Percentiles rank a stretch among this genome's conserved stretches.
These are phyloP conservation scores for Xylaria sp. DNA, from an alignment of 2,329 filamentous ascomycete species.

Conservation along the genomic window DNA sequence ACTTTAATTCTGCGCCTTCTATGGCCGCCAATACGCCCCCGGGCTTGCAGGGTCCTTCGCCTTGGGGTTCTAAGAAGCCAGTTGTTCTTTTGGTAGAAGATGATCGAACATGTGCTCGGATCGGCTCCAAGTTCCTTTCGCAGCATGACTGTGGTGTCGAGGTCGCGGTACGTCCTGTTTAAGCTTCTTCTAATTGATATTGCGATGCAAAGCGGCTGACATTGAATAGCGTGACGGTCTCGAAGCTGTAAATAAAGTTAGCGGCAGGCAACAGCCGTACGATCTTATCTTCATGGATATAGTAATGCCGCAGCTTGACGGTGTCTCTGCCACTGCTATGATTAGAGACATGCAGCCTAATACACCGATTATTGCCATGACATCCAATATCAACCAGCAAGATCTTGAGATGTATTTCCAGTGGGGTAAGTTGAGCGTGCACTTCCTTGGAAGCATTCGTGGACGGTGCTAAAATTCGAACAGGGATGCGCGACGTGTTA, in stretches of 20 bases:
- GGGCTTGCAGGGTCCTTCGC: constrained; percentile 53
- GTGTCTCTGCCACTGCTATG: constrained; percentile 91
- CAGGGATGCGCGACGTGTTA: constrained; percentile 97
- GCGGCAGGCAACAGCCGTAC: constrained; percentile 60
- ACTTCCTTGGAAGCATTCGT: background rate
- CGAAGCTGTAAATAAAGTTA: constrained; percentile 89
- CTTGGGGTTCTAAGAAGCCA: constrained; percentile 73
- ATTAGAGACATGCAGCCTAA: constrained; percentile 87
- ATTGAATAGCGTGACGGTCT: constrained; percentile 77
- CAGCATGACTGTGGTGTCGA: constrained; percentile 75
- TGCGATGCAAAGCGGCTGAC: constrained; percentile 38
- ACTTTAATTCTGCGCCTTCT: constrained; percentile 48
- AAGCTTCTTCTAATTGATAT: background rate
- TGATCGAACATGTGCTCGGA: constrained; percentile 73
- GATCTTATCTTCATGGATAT: constrained; percentile 89
- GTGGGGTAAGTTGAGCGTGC: constrained; percentile 73
- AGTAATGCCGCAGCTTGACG: constrained; percentile 96
- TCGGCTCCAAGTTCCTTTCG: constrained; percentile 73
- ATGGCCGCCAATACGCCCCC: constrained; percentile 51
- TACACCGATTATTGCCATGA: constrained; percentile 96
- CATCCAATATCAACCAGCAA: constrained; percentile 95
- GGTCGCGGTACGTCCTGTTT: constrained; percentile 65
- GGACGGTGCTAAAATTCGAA: constrained; percentile 27
- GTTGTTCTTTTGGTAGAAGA: constrained; percentile 92
- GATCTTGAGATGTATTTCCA: constrained; percentile 98